Evolutionary conservation across 225 moss, liverwort and hornwort genomes (phyloP).

Genomic region (Thuidium tamariscinum): DNA sequence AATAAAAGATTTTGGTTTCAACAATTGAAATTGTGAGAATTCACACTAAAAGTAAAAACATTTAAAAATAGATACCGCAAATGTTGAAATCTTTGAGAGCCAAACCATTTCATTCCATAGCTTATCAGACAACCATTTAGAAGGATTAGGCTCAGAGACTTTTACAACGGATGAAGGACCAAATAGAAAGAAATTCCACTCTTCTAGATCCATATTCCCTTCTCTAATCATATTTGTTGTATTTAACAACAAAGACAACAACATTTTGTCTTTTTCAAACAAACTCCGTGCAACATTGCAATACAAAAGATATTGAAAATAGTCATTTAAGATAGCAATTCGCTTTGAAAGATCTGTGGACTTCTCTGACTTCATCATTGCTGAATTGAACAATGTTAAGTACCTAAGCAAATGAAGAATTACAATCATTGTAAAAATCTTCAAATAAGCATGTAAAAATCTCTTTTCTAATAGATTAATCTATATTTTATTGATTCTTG

Average conservation of each 20-base stretch:
- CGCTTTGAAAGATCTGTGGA: constrained; percentile 31
- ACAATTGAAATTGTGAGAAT: not conserved
- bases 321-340: constrained; percentile 34
- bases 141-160: constrained; percentile 16
- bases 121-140: constrained; percentile 40
- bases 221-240: constrained; percentile 36
- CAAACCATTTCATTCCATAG: constrained; percentile 64
- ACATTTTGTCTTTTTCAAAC: constrained; percentile 76
- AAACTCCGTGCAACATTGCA: constrained; percentile 60
- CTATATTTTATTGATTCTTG: not conserved
- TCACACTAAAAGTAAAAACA: not conserved
- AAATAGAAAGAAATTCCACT: constrained; percentile 46
- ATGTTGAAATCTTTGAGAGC: constrained; percentile 30
- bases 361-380: constrained; percentile 53
- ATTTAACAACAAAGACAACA: constrained; percentile 54
- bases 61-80: constrained; percentile 9
- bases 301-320: constrained; percentile 60
- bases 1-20: not conserved
- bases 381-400: constrained; percentile 38
- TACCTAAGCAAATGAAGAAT: constrained; percentile 14
- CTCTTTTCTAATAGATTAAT: fast-evolving
- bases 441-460: fast-evolving
- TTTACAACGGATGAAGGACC: constrained; percentile 39
- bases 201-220: constrained; percentile 19
- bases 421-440: not conserved